Base-by-base conservation (phyloP, 1,284 basidiomycete genomes). In the Athelia sp. region DNA sequence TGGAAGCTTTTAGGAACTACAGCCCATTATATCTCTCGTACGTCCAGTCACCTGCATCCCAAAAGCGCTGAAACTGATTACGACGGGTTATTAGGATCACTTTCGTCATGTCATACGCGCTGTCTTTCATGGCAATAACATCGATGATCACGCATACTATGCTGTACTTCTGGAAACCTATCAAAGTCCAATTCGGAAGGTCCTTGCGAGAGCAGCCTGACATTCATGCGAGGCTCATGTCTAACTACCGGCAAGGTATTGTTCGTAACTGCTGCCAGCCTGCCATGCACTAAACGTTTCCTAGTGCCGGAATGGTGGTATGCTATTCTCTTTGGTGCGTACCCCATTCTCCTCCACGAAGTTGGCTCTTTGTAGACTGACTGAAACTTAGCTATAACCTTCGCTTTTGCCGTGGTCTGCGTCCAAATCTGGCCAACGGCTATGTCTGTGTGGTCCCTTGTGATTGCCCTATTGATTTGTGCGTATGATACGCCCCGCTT, bases 191-290 rank as follows among this genome's bases (percentile, higher is more conserved):
- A 45, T 72, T 76, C 0, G 59, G 83, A n/a, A 66, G 73, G 22
- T 71, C 74, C 22, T 62, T 77, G 48, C 58, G 69, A 21, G 81
- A 84, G 57, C 75, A 81, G 50, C 82, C 84, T 22, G 86, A 89
- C 61, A 78, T 89, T 36, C 86, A 89, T 60, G 71, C 72, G 4
- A 62, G 71, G 4, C 68, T 87, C 31, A 88, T 88, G 84, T 67
- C 74, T n/a, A 68, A 69, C 43, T 89, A 89, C 62, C 67, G 63
- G 2, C 73, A 78, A 58, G 78, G 43, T 44, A 23, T 6, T 9
- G 15, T 22, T n/a, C 17, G 4, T 26, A 9, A 9, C 10, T n/a
- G 10, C 43, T n/a, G 26, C 26, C 26, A 26, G 8, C 24, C 19
- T 23, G 11, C 24, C 14, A n/a, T 21, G 4, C 14, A 10, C 23